Percentiles rank a stretch among this genome's conserved stretches.
These are phyloP conservation scores for Alisma plantagoaquatica DNA, from an alignment of 106 monocot species.

Conservation along the genomic window DNA sequence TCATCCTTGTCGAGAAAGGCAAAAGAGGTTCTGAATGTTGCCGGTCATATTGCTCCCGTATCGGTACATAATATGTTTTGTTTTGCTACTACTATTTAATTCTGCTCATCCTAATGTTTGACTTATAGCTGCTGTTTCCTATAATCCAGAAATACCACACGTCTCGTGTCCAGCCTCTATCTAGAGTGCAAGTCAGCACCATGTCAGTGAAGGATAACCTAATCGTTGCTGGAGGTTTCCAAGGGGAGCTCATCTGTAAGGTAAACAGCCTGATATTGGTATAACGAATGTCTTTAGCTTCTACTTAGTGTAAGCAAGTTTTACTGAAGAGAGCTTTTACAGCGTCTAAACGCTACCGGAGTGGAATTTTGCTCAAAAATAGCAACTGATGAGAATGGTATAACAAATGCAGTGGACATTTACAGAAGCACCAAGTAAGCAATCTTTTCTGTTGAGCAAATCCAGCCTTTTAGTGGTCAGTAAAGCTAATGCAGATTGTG, in stretches of 20 bases:
- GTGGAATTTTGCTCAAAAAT: slow-evolving; percentile 52
- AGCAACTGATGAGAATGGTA: slow-evolving; percentile 62
- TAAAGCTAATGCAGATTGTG: too few species aligned
- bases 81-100: not conserved
- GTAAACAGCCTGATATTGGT: too few species aligned
- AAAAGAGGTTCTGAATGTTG: slow-evolving; percentile 66
- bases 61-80: slow-evolving; percentile 12
- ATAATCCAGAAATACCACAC: too few species aligned
- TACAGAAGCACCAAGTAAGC: slow-evolving; percentile 40
- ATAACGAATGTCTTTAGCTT: too few species aligned
- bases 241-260: slow-evolving; percentile 89
- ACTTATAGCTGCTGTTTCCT: too few species aligned
- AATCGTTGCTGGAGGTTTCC: slow-evolving; percentile 79
- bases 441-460: too few species aligned
- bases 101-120: too few species aligned
- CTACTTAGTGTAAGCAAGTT: too few species aligned
- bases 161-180: slow-evolving; percentile 24
- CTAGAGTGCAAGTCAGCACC: slow-evolving; percentile 68
- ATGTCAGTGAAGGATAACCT: slow-evolving; percentile 62
- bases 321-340: too few species aligned
- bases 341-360: slow-evolving; percentile 57
- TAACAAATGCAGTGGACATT: slow-evolving; percentile 81
- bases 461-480: too few species aligned
- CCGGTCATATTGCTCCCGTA: slow-evolving; percentile 43
- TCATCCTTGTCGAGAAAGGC: slow-evolving; percentile 45